Evolutionary conservation across 345 rosid species (phyloP).

Genomic region (Eucalyptus victrix): DNA sequence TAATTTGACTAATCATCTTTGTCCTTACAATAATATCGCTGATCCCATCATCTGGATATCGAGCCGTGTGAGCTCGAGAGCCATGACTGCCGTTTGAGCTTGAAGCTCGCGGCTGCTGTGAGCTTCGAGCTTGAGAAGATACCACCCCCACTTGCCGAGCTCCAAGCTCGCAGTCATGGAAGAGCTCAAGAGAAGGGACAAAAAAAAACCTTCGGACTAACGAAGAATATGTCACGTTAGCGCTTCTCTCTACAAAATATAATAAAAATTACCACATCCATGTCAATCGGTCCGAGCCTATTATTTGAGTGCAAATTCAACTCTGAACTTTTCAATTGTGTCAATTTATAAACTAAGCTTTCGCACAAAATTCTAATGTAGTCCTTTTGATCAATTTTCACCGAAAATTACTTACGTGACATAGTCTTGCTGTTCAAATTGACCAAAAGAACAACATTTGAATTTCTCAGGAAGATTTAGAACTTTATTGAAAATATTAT

Average conservation of each 20-base stretch:
- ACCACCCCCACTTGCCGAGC: too few species aligned
- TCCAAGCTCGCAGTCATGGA: too few species aligned
- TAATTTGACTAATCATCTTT: too few species aligned
- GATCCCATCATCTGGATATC: background rate
- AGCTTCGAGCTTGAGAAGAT: too few species aligned
- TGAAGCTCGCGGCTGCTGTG: too few species aligned
- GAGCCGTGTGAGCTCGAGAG: too few species aligned
- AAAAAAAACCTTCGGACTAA: background rate
- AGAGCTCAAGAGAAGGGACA: too few species aligned
- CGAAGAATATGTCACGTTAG: background rate
- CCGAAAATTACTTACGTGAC: background rate
- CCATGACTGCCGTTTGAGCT: too few species aligned
- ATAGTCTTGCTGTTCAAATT: background rate
- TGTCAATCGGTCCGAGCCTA: accelerated
- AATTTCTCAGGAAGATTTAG: background rate
- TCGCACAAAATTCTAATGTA: background rate
- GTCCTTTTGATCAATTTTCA: background rate
- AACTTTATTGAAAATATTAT: background rate
- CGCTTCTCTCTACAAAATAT: background rate
- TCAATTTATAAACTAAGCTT: background rate
- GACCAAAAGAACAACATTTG: background rate
- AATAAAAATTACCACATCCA: background rate
- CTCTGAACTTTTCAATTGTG: accelerated
- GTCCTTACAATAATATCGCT: background rate
- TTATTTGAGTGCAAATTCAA: background rate